A percentile compares a stretch with the other conserved stretches of the same genome.
phyloP scores from a whole-genome alignment of 495 filamentous ascomycete genomes.

The Penicillium soppii region DNA sequence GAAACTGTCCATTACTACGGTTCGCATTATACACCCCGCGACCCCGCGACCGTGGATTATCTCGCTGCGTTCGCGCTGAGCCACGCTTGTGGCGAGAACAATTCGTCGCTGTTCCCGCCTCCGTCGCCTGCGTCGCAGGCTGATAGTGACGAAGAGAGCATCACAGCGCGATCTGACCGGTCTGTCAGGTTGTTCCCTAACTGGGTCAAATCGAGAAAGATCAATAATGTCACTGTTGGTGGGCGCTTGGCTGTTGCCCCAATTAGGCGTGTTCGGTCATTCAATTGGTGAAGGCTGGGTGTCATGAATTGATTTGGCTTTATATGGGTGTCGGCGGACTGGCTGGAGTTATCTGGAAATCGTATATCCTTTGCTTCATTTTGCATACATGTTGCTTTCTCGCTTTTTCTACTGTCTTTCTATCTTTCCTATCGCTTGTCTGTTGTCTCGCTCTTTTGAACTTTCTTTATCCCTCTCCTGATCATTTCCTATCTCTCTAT shows the following conservation, averaged over 20 bases:
- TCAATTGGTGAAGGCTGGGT: not conserved
- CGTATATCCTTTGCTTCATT: no score
- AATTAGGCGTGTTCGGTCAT: not conserved
- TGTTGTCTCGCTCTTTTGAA: no score
- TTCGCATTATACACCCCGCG: constrained; percentile 1
- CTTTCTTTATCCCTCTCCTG: no score
- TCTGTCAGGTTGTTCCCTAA: not conserved
- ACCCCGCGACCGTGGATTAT: not conserved
- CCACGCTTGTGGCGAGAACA: not conserved
- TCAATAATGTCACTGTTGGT: not conserved
- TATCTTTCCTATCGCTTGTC: no score
- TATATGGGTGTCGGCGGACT: not conserved
- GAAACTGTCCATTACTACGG: constrained; percentile 2
- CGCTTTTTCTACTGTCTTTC: no score
- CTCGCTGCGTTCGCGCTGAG: constrained; percentile 1
- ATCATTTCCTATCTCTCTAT: no score
- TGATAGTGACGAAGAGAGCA: not conserved
- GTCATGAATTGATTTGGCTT: not conserved
- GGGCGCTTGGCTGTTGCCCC: not conserved
- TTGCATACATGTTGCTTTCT: no score
- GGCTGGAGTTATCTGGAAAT: not conserved
- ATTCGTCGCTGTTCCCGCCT: not conserved
- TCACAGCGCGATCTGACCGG: not conserved
- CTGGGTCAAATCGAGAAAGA: not conserved
- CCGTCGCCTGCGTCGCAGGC: not conserved